phyloP scores from a whole-genome alignment of 176 grass and related monocot species.

The Oryza rufipogon region DNA sequence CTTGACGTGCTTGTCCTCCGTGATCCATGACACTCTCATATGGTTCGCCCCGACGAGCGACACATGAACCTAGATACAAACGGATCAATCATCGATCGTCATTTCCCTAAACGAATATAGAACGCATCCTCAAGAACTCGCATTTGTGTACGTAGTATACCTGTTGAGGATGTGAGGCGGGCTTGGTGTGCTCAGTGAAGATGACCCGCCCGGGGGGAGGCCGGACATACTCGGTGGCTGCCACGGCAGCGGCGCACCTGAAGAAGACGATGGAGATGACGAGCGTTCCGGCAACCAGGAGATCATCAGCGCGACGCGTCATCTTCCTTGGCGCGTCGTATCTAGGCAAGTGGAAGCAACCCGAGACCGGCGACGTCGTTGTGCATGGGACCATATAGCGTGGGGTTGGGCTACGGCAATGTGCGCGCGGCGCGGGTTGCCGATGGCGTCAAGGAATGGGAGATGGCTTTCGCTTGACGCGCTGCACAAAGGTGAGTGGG shows the following conservation, averaged over 20 bases:
- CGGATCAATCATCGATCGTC: background rate
- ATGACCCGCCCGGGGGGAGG: slow-evolving; percentile 60
- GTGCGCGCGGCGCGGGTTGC: background rate
- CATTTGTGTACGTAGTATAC: slow-evolving; percentile 24
- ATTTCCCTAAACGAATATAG: background rate
- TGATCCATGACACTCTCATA: slow-evolving; percentile 78
- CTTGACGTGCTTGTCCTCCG: slow-evolving; percentile 58
- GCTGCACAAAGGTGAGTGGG: background rate
- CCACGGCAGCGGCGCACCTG: background rate
- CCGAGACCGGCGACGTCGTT: background rate
- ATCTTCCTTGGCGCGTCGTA: background rate
- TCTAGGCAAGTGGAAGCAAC: background rate
- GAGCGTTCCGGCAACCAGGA: background rate
- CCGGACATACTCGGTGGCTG: slow-evolving; percentile 40
- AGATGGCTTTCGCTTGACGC: slow-evolving; percentile 40
- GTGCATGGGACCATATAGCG: slow-evolving; percentile 36
- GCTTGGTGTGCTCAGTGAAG: slow-evolving; percentile 52
- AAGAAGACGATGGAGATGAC: slow-evolving; percentile 9
- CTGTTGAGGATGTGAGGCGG: slow-evolving; percentile 72
- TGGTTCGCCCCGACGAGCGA: slow-evolving; percentile 54
- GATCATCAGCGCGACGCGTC: background rate
- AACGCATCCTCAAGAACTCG: background rate
- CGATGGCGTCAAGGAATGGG: slow-evolving; percentile 54
- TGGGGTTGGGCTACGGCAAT: background rate
- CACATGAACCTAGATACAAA: slow-evolving; percentile 57